phyloP scores from a whole-genome alignment of 192 early-diverging fungal genomes.

The Gamsiella multidivaricata region DNA sequence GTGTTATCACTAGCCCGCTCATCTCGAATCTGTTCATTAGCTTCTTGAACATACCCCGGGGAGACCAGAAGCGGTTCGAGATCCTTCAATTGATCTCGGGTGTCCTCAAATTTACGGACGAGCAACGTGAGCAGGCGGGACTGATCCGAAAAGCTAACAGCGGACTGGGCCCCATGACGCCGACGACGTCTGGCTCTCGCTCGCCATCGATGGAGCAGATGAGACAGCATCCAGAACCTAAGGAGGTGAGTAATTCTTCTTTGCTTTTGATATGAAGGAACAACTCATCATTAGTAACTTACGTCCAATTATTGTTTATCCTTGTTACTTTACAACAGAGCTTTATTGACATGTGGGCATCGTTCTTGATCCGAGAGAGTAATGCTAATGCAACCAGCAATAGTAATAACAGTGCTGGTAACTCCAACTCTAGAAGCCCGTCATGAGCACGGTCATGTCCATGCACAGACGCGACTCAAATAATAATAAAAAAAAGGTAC shows the following conservation, averaged over 20 bases:
- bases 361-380: conserved; percentile 78
- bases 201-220: conserved; percentile 63
- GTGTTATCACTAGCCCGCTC: conserved; percentile 69
- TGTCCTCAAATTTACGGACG: conserved; percentile 87
- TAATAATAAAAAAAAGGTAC: conserved; percentile 3
- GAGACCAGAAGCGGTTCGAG: conserved; percentile 92
- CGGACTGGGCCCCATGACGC: conserved; percentile 42
- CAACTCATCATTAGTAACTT: too few species aligned
- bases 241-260: conserved; percentile 42
- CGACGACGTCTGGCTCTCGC: conserved; percentile 55
- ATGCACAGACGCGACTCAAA: not conserved
- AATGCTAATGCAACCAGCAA: conserved; percentile 39
- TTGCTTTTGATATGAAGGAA: conserved; percentile 15
- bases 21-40: conserved; percentile 91
- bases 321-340: too few species aligned
- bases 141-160: conserved; percentile 73
- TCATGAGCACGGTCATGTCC: not conserved
- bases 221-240: conserved; percentile 53
- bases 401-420: conserved; percentile 7
- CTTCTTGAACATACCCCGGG: conserved; percentile 85
- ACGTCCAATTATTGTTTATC: too few species aligned
- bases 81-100: conserved; percentile 90
- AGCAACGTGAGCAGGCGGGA: conserved; percentile 87
- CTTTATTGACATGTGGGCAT: conserved; percentile 85
- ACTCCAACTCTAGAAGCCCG: conserved; percentile 16